Percentiles rank a stretch among this genome's conserved stretches.
These are phyloP conservation scores for Hanseniaspora sp. DNA, from an alignment of 1,139 yeast species.

Conservation along the genomic window DNA sequence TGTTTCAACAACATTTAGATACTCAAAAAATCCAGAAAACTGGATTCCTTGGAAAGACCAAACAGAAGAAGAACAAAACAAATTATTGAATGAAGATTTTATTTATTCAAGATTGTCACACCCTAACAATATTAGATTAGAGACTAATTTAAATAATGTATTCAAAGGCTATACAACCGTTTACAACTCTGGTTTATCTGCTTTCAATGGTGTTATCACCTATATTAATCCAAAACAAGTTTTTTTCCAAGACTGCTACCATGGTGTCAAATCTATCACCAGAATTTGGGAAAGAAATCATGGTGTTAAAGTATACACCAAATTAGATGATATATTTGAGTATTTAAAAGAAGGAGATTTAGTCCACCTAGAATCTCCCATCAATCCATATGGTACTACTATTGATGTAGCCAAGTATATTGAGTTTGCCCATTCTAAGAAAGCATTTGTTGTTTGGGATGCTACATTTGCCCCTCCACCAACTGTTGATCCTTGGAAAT, in stretches of 20 bases:
- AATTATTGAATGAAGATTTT: conserved; percentile 25
- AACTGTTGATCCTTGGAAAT: conserved; percentile 68
- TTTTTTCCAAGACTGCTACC: conserved; percentile 72
- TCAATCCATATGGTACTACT: conserved; percentile 73
- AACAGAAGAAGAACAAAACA: conserved; percentile 7
- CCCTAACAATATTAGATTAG: conserved; percentile 60
- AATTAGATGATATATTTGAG: conserved; percentile 40
- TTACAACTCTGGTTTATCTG: conserved; percentile 70
- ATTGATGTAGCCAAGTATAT: conserved; percentile 54
- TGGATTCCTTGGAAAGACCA: conserved; percentile 34
- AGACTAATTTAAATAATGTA: conserved; percentile 50
- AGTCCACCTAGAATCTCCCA: conserved; percentile 76
- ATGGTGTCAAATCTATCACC: conserved; percentile 68
- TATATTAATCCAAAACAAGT: conserved; percentile 63
- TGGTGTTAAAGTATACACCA: conserved; percentile 42
- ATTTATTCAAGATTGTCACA: conserved; percentile 63
- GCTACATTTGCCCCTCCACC: conserved; percentile 84
- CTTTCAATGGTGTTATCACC: conserved; percentile 66
- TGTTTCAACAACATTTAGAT: conserved; percentile 66
- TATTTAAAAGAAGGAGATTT: conserved; percentile 58
- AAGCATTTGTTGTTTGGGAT: conserved; percentile 63
- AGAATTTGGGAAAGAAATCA: conserved; percentile 50
- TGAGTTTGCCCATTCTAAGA: conserved; percentile 53
- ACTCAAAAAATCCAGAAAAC: conserved; percentile 37
- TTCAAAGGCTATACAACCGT: conserved; percentile 49